Conservation (phyloP, 441 rosid species). For the Sinapis alba region DNA sequence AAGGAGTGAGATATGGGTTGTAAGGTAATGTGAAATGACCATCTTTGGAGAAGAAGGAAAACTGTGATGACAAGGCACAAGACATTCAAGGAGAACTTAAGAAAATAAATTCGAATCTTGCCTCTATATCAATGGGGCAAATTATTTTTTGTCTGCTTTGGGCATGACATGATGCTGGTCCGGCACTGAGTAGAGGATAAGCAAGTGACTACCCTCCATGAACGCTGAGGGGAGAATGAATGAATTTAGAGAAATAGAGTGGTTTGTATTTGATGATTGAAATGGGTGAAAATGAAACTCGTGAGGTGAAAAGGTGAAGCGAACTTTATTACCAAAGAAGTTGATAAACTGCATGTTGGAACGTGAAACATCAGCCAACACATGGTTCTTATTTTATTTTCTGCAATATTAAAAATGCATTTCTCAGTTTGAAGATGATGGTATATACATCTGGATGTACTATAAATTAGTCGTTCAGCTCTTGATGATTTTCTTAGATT, state of each 20-base stretch:
- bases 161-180: too few species aligned
- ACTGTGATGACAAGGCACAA: slow-evolving; percentile 40
- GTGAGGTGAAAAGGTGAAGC: slow-evolving; percentile 23
- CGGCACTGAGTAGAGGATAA: too few species aligned
- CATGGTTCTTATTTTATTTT: slow-evolving; percentile 26
- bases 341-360: slow-evolving; percentile 22
- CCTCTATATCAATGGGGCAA: too few species aligned
- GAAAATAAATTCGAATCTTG: too few species aligned
- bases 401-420: neutral
- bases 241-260: neutral
- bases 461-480: neutral
- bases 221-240: neutral
- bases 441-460: neutral
- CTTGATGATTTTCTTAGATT: neutral
- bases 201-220: neutral
- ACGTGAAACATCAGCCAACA: neutral
- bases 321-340: slow-evolving; percentile 23
- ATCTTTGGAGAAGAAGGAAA: slow-evolving; percentile 53
- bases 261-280: slow-evolving; percentile 5
- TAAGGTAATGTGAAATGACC: slow-evolving; percentile 39
- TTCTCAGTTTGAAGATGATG: neutral
- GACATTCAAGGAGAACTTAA: slow-evolving; percentile 43
- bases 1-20: slow-evolving; percentile 11
- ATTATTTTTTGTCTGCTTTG: too few species aligned
- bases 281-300: slow-evolving; percentile 28